A percentile compares a stretch with the other conserved stretches of the same genome.
Conservation (phyloP, 225 moss, liverwort and hornwort species). For the Lunularia cruciata region DNA sequence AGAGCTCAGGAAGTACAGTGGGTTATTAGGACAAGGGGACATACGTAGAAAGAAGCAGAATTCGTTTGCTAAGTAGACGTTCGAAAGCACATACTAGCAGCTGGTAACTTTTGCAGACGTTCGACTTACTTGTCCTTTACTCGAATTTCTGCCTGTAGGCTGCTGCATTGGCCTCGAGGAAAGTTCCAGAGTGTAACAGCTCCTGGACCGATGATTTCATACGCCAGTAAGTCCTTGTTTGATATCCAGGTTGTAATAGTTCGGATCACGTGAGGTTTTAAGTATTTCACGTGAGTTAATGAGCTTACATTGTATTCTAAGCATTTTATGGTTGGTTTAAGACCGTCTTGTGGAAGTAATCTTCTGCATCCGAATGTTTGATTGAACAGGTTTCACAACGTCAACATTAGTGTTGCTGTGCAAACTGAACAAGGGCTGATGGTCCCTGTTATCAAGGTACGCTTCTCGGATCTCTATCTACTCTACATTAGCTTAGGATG, state of each 20-base stretch:
- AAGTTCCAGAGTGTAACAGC: constrained; percentile 90
- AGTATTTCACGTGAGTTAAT: no score
- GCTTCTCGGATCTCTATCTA: neutral
- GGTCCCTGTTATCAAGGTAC: constrained; percentile 94
- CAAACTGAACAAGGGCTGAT: constrained; percentile 83
- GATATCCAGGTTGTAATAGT: neutral
- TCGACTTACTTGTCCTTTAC: neutral
- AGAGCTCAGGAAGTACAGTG: no score
- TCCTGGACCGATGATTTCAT: constrained; percentile 89
- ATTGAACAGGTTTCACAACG: constrained; percentile 66
- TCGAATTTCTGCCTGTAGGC: constrained; percentile 43
- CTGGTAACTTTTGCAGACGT: no score
- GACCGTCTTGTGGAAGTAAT: neutral
- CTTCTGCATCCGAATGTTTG: neutral
- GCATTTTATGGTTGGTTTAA: neutral
- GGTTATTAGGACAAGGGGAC: no score
- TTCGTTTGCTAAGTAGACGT: no score
- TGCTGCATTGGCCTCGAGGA: constrained; percentile 79
- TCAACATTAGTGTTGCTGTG: constrained; percentile 86
- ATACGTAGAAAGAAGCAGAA: no score
- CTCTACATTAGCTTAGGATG: neutral
- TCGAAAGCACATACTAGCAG: no score
- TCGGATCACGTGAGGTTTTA: neutral
- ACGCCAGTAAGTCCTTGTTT: constrained; percentile 57
- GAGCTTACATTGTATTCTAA: neutral